Percentiles rank a stretch among this genome's conserved stretches.
phyloP scores from a whole-genome alignment of 148 eudicot genomes.

The Chenopodium quinoa region DNA sequence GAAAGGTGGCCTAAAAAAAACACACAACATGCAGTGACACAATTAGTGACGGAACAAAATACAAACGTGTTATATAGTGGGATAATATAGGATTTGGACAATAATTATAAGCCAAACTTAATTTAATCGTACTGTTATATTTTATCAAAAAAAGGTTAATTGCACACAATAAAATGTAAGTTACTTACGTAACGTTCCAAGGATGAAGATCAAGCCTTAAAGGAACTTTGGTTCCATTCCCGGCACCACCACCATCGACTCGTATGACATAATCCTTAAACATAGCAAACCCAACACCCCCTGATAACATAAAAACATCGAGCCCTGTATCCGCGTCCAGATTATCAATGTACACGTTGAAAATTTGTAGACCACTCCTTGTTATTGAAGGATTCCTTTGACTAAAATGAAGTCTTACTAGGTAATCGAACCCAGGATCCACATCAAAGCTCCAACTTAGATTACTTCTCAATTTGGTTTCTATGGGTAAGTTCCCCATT shows the following conservation, averaged over 20 bases:
- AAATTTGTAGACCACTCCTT: not conserved
- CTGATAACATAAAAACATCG: conserved; percentile 23
- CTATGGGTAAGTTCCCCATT: not conserved
- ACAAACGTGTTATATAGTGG: no score
- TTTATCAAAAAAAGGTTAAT: not conserved
- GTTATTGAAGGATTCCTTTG: conserved; percentile 13
- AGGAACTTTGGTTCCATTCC: conserved; percentile 9
- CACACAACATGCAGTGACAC: not conserved
- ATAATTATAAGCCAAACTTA: no score
- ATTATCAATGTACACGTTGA: conserved; percentile 26
- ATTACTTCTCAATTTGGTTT: not conserved
- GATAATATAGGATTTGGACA: no score
- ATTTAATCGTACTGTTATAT: not conserved
- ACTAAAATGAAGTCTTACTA: conserved; percentile 44
- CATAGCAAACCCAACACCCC: conserved; percentile 4
- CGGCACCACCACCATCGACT: conserved; percentile 14
- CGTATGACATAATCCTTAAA: conserved; percentile 33
- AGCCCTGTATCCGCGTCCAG: conserved; percentile 12
- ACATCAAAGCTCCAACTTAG: conserved; percentile 38
- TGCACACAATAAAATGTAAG: no score
- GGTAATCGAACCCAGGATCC: conserved; percentile 44
- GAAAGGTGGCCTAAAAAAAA: not conserved
- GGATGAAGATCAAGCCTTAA: conserved; percentile 25
- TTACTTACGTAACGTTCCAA: no score
- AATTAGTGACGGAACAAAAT: not conserved